Evolutionary conservation across 441 rosid species (phyloP).

Genomic region (Sinapis alba): DNA sequence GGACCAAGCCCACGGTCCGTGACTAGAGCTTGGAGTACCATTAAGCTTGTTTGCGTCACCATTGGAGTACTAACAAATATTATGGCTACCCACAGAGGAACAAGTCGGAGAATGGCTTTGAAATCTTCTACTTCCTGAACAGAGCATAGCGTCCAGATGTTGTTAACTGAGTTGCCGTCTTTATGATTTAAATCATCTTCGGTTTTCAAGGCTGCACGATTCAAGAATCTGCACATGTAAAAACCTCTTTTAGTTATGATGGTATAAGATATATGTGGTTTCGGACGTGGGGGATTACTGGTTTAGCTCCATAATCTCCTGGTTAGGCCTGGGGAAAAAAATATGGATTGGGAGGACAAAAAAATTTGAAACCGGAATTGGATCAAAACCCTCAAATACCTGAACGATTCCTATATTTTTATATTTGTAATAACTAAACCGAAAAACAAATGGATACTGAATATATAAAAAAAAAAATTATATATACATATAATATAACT

Average conservation of each 20-base stretch:
- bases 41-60: conserved; percentile 19
- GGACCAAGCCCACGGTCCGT: background rate
- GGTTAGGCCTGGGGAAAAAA: too few relatives aligned
- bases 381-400: too few relatives aligned
- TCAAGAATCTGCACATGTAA: conserved; percentile 39
- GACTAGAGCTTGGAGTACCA: background rate
- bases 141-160: conserved; percentile 40
- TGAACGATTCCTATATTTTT: too few relatives aligned
- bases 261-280: background rate
- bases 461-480: too few relatives aligned
- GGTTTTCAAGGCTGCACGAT: conserved; percentile 54
- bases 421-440: too few relatives aligned
- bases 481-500: too few relatives aligned
- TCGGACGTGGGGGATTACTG: too few relatives aligned
- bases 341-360: too few relatives aligned
- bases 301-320: too few relatives aligned
- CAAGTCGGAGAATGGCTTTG: conserved; percentile 46
- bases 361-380: too few relatives aligned
- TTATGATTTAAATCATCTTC: conserved; percentile 7
- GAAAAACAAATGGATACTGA: too few relatives aligned
- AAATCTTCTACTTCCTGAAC: conserved; percentile 61
- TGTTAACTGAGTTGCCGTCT: background rate
- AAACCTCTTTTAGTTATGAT: background rate
- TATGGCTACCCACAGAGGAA: conserved; percentile 42
- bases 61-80: conserved; percentile 40